Base-by-base conservation (phyloP, 352 stramenopile species). In the Saprolegnia parasitica region DNA sequence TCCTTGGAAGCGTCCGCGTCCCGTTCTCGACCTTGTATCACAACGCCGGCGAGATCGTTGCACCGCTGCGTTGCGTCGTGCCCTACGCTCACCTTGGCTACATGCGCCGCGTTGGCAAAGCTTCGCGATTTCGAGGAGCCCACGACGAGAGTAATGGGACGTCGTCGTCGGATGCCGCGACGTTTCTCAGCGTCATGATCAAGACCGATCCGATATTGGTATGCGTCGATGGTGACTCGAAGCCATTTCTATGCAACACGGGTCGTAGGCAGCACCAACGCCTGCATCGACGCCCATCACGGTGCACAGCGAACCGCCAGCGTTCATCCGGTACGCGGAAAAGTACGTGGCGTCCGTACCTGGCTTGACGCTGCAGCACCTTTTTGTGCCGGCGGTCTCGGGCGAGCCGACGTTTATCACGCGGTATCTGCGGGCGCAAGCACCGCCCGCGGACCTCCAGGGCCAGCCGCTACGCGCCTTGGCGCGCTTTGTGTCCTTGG, bases 401-500 rank as follows among this genome's bases (percentile, higher is more conserved):
- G 79, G 87, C 55, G 80, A 88, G 21, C 76, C 72, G 45, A 83
- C 84, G 2, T 90, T 94, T 29, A 42, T 93, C 32, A 78, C 84
- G 58, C 76, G 87, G 26, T 97, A 87, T 55, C 39, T 98, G 9
- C 68, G 73, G 56, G 77, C 85, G 0, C 89, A 97, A 75, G 71
- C 68, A 16, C 91, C 92, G 10, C 92, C 90, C 20, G 56, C 71
- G 23, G 72, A 68, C 11, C 57, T 83, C 39, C 61, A 72, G 65
- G 45, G 60, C 15, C 5, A 40, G 24, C 65, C 70, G 0, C 65
- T 89, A 21, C 46, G 56, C 58, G 67, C 72, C 20, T 64, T 93
- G 16, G 79, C 91, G 35, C 89, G 90, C n/a, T 98, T 93, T 70
- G 93, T 98, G 26, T 89, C 81, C 15, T 76, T 98, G 46, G 84